These are phyloP conservation scores for Trichoderma atrobrunneum DNA, from an alignment of 2,329 filamentous ascomycete species.

Conservation along the genomic window DNA sequence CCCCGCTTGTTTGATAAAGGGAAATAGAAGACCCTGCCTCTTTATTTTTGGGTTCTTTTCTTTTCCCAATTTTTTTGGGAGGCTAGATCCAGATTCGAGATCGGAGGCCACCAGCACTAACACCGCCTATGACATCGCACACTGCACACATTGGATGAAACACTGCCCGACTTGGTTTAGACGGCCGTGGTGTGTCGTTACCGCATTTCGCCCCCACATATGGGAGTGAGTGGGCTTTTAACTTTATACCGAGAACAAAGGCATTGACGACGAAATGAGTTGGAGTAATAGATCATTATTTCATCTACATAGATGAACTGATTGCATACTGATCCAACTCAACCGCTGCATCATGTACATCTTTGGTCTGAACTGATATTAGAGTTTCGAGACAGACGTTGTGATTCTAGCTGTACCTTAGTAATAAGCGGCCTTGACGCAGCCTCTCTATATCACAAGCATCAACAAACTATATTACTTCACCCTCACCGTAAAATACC, in stretches of 20 bases:
- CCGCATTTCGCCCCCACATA: slow-evolving; percentile 1
- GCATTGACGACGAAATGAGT: neutral
- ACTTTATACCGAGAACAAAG: neutral
- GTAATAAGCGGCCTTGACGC: neutral
- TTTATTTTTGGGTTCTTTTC: neutral
- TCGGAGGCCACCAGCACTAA: slow-evolving; percentile 5
- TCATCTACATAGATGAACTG: neutral
- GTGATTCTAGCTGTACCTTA: neutral
- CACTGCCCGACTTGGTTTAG: neutral
- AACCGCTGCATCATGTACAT: neutral
- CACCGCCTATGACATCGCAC: neutral
- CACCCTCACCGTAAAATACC: neutral
- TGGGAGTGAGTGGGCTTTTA: neutral
- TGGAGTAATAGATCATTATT: neutral
- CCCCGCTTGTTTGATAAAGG: neutral
- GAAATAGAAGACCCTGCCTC: neutral
- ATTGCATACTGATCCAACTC: neutral
- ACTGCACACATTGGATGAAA: neutral
- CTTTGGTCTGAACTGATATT: neutral
- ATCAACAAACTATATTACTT: neutral
- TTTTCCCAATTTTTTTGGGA: neutral
- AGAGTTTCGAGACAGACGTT: neutral
- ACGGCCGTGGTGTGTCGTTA: neutral
- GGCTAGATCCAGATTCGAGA: slow-evolving; percentile 5
- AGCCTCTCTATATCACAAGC: neutral